These are phyloP conservation scores for Gossypium laxum DNA, from an alignment of 441 rosid species.

Conservation along the genomic window DNA sequence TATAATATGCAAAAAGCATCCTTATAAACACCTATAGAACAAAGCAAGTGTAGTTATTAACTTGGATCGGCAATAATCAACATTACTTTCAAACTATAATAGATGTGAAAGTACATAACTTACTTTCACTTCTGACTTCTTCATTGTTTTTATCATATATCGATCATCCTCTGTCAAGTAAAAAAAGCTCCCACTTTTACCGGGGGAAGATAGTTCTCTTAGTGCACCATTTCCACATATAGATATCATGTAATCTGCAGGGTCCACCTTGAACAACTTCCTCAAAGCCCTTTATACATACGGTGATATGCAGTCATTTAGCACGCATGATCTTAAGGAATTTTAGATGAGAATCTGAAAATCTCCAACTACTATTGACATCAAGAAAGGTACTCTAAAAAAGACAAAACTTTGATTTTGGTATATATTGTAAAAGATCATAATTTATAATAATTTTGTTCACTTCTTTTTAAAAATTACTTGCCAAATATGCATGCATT, in stretches of 20 bases:
- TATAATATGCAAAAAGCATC: slow-evolving; percentile 60
- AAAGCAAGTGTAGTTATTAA: background rate
- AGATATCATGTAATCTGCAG: slow-evolving; percentile 68
- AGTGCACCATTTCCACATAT: slow-evolving; percentile 67
- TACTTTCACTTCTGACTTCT: slow-evolving; percentile 59
- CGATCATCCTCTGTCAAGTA: slow-evolving; percentile 41
- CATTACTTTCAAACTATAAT: background rate
- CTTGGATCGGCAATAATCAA: background rate
- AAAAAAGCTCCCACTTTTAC: slow-evolving; percentile 77
- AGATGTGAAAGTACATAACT: slow-evolving; percentile 1
- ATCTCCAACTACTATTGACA: too few relatives aligned
- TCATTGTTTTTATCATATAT: slow-evolving; percentile 50
- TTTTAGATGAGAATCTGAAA: background rate
- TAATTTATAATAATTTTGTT: too few relatives aligned
- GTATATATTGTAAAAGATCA: too few relatives aligned
- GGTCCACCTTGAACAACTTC: slow-evolving; percentile 55
- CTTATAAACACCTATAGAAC: slow-evolving; percentile 43
- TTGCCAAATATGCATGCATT: background rate
- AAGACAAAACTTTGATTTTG: too few relatives aligned
- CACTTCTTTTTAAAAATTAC: background rate
- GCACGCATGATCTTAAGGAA: background rate
- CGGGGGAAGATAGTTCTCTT: slow-evolving; percentile 69
- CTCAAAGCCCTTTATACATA: slow-evolving; percentile 43
- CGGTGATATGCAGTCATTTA: background rate
- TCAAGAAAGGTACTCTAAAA: too few relatives aligned